Evolutionary conservation across 2,329 filamentous ascomycete species (phyloP).

Genomic region (Epichloe gansuensis): DNA sequence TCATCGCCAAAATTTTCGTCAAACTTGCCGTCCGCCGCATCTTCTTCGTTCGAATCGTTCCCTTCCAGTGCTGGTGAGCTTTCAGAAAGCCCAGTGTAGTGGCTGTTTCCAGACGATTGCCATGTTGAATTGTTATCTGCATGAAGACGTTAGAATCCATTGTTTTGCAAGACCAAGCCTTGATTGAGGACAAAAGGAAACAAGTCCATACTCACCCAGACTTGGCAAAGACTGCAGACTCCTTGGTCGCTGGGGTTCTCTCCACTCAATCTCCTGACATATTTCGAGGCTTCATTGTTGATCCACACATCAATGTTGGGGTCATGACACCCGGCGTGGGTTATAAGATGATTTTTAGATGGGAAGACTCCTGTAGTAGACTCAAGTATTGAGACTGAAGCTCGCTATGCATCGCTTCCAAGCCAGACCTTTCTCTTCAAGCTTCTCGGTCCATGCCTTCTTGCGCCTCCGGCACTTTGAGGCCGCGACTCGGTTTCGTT

Average conservation of each 20-base stretch:
- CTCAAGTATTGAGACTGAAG: constrained; percentile 31
- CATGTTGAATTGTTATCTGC: neutral
- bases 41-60: constrained; percentile 1
- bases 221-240: constrained; percentile 1
- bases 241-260: neutral
- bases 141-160: neutral
- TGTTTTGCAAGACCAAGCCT: neutral
- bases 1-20: neutral
- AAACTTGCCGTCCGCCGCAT: neutral
- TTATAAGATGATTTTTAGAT: constrained; percentile 40
- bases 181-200: neutral
- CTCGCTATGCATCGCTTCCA: constrained; percentile 31
- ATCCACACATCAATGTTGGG: constrained; percentile 42
- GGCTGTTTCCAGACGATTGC: neutral
- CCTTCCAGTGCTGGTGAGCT: neutral
- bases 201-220: neutral
- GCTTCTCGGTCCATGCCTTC: constrained; percentile 38
- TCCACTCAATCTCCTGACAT: constrained; percentile 22
- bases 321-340: constrained; percentile 39
- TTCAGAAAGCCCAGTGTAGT: constrained; percentile 1
- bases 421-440: constrained; percentile 32
- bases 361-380: constrained; percentile 31
- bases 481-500: constrained; percentile 60
- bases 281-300: constrained; percentile 37
- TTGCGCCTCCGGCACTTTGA: constrained; percentile 63